Percentiles rank a stretch among this genome's conserved stretches.
Conservation (phyloP, 169 alveolate species). For the Babesia ovata region DNA sequence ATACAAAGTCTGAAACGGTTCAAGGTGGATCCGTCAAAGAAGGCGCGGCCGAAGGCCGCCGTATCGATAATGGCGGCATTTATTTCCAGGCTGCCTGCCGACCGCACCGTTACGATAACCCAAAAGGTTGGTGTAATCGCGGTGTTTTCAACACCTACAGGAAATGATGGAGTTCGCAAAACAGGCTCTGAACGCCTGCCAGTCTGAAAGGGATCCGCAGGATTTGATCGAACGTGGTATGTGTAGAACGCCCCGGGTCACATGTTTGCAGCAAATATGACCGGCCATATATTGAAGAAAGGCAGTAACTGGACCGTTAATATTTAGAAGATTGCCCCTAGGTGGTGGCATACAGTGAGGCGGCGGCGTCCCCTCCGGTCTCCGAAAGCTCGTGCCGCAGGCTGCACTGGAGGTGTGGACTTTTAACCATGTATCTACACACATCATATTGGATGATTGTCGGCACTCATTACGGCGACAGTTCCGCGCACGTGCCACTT, state of each 20-base stretch:
- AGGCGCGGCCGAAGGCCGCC: not conserved
- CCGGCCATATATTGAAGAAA: constrained; percentile 47
- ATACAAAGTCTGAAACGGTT: not conserved
- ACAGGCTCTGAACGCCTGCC: constrained; percentile 1
- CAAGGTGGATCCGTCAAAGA: not conserved
- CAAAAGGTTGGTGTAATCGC: not conserved
- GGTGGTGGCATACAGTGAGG: too few species aligned
- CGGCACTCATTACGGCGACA: too few species aligned
- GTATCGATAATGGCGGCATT: not conserved
- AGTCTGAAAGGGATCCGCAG: constrained; percentile 14
- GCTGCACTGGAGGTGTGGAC: too few species aligned
- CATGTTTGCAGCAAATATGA: constrained; percentile 14
- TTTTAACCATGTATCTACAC: too few species aligned
- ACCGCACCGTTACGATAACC: not conserved
- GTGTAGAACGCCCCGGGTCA: not conserved
- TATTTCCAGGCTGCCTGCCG: not conserved
- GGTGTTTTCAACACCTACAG: not conserved
- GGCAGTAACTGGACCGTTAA: constrained; percentile 40
- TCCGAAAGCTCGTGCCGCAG: too few species aligned
- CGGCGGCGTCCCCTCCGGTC: too few species aligned
- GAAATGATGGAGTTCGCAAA: constrained; percentile 34
- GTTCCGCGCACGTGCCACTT: too few species aligned
- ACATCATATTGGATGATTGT: too few species aligned
- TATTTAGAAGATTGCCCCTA: not conserved
- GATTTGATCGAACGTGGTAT: constrained; percentile 36